These are phyloP conservation scores for Raddia distichophylla DNA, from an alignment of 176 grass and related monocot genomes.

Conservation along the genomic window DNA sequence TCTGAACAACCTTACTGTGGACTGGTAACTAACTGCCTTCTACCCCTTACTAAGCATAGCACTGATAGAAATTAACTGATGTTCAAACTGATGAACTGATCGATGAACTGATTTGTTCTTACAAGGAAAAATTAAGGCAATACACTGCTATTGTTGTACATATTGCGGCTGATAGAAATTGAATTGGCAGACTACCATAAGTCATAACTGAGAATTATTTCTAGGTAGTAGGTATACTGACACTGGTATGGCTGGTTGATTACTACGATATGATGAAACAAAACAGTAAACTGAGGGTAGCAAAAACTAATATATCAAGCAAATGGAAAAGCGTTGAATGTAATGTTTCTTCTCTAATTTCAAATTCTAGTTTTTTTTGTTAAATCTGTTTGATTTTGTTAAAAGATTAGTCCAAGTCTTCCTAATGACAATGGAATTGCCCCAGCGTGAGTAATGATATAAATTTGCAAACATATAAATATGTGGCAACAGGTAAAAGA, in stretches of 20 bases:
- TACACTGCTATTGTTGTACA: not conserved
- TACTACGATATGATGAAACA: not conserved
- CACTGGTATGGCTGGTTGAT: not conserved
- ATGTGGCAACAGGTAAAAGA: not conserved
- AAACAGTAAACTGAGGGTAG: not conserved
- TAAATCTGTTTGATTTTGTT: not conserved
- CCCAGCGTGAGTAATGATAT: not conserved
- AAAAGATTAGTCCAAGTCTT: not conserved
- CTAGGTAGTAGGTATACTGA: not conserved
- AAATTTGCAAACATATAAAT: not conserved
- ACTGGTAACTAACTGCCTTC: conserved; percentile 94
- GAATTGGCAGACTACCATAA: not conserved
- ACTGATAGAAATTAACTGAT: not conserved
- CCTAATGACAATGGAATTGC: not conserved
- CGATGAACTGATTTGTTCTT: not conserved
- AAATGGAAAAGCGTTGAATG: not conserved
- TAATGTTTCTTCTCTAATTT: not conserved
- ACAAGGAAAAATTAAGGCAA: not conserved
- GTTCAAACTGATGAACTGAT: not conserved
- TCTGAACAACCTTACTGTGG: conserved; percentile 56
- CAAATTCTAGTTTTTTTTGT: not conserved
- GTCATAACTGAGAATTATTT: not conserved
- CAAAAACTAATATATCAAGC: not conserved
- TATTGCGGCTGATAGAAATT: not conserved
- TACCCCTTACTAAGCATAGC: conserved; percentile 47